phyloP scores from a whole-genome alignment of 805 yeast species.

The Candida vaughaniae region DNA sequence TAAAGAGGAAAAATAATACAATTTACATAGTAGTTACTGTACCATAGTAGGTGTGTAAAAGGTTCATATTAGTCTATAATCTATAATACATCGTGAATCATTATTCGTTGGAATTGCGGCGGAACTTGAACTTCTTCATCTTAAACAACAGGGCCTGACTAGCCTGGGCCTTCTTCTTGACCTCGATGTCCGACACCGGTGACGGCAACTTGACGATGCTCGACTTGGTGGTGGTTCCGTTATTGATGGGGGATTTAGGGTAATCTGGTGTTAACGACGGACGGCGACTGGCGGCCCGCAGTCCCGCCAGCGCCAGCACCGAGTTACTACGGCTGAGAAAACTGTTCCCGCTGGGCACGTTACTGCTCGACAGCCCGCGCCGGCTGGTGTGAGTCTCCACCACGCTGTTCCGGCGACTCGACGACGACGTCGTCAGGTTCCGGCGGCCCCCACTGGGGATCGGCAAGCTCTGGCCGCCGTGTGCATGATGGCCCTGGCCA shows the following conservation, averaged over 20 bases:
- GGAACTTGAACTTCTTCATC: constrained; percentile 26
- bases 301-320: constrained; percentile 1
- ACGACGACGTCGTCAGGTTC: neutral
- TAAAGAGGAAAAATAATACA: constrained; percentile 11
- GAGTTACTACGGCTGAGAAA: constrained; percentile 4
- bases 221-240: constrained; percentile 5
- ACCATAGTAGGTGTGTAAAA: neutral
- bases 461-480: constrained; percentile 1
- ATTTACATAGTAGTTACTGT: too few relatives aligned
- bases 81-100: constrained; percentile 4
- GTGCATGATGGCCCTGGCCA: neutral
- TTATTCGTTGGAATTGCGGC: constrained; percentile 27
- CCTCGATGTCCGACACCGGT: constrained; percentile 16
- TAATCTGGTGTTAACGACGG: constrained; percentile 10
- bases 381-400: neutral
- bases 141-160: constrained; percentile 8
- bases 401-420: neutral
- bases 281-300: neutral
- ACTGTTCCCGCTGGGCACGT: neutral
- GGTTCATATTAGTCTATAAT: neutral
- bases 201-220: constrained; percentile 14
- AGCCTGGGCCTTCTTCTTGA: constrained; percentile 11
- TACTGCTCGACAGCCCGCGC: neutral
- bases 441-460: constrained; percentile 5
- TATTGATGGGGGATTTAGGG: constrained; percentile 16